phyloP scores from a whole-genome alignment of 2,329 filamentous ascomycete species.

The Colletotrichum lupini region DNA sequence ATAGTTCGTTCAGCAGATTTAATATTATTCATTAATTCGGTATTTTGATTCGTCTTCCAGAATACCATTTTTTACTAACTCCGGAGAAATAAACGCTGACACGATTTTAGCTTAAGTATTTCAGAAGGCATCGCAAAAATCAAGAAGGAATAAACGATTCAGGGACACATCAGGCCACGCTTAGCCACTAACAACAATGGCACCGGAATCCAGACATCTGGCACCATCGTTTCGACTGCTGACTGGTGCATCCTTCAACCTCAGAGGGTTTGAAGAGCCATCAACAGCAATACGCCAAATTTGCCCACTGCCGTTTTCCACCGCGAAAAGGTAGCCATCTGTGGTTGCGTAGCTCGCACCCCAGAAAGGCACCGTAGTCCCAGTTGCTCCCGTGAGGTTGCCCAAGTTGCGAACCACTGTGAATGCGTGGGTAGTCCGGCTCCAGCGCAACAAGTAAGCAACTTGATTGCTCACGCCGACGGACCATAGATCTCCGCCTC shows the following conservation, averaged over 20 bases:
- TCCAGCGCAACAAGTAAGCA: conserved; percentile 35
- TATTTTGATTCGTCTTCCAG: no score
- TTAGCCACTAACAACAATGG: neutral
- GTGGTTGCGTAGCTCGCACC: conserved; percentile 37
- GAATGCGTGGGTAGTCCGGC: conserved; percentile 19
- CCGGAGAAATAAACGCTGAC: no score
- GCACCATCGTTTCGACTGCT: conserved; percentile 29
- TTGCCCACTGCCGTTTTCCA: conserved; percentile 38
- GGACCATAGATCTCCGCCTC: conserved; percentile 35
- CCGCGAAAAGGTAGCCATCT: conserved; percentile 36
- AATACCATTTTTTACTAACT: no score
- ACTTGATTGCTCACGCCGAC: conserved; percentile 23
- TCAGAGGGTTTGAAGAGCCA: neutral
- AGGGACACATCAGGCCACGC: no score
- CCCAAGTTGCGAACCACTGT: conserved; percentile 29
- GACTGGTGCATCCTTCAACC: neutral
- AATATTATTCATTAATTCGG: no score
- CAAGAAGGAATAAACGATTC: no score
- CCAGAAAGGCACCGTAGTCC: conserved; percentile 19
- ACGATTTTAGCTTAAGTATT: no score
- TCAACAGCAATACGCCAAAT: conserved; percentile 38
- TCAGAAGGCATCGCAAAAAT: no score
- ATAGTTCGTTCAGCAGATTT: no score
- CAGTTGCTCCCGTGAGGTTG: conserved; percentile 15
- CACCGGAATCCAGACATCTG: conserved; percentile 24